Percentiles rank a stretch among this genome's conserved stretches.
phyloP scores from a whole-genome alignment of 495 filamentous ascomycete species.

The Penicillium steckii region DNA sequence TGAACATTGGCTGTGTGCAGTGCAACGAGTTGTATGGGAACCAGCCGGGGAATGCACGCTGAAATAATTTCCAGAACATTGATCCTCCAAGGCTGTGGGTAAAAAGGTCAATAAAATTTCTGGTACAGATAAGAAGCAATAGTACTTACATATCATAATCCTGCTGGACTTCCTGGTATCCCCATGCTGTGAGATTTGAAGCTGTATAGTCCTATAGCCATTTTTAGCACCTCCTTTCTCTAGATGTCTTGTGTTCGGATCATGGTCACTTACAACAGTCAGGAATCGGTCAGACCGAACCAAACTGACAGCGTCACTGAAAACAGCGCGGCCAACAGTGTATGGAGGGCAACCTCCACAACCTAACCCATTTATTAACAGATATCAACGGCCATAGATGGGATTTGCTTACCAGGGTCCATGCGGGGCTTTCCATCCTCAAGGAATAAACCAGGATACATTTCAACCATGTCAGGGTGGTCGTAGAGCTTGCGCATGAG shows the following conservation, averaged over 20 bases:
- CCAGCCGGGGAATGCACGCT: slow-evolving; percentile 74
- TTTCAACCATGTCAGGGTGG: slow-evolving; percentile 61
- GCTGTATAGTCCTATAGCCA: slow-evolving; percentile 61
- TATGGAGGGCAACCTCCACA: slow-evolving; percentile 55
- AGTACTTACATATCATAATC: slow-evolving; percentile 69
- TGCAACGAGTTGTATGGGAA: slow-evolving; percentile 81
- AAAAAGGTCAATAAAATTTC: too few species aligned
- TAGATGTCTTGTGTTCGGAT: slow-evolving; percentile 18
- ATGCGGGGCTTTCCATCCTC: slow-evolving; percentile 54
- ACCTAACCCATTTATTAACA: too few species aligned
- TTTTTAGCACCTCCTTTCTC: too few species aligned
- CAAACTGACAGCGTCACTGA: slow-evolving; percentile 52
- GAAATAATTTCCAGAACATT: slow-evolving; percentile 80
- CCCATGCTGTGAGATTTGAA: slow-evolving; percentile 75
- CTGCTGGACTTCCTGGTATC: slow-evolving; percentile 67
- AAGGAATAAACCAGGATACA: slow-evolving; percentile 60
- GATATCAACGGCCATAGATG: too few species aligned
- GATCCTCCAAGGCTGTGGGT: too few species aligned
- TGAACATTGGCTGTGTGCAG: slow-evolving; percentile 76
- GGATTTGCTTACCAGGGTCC: slow-evolving; percentile 50
- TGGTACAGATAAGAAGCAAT: too few species aligned
- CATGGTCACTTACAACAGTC: slow-evolving; percentile 34
- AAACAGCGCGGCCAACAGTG: slow-evolving; percentile 54
- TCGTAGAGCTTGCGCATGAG: slow-evolving; percentile 54
- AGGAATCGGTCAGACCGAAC: slow-evolving; percentile 54